phyloP scores from a whole-genome alignment of 2,329 filamentous ascomycete species.

The Podosphaera fusca region DNA sequence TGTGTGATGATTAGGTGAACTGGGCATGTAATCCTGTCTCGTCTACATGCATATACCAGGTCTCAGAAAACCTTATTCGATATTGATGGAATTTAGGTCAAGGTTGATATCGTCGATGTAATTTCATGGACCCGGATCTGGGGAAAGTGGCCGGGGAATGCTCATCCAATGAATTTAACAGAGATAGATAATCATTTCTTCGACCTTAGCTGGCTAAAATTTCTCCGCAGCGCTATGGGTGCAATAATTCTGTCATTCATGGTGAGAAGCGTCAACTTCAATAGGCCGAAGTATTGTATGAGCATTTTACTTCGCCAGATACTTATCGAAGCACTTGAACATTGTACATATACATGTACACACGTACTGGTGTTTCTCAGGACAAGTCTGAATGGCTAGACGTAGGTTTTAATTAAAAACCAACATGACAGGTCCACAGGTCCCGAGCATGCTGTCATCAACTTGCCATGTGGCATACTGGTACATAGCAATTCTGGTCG shows the following conservation, averaged over 20 bases:
- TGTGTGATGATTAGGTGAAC: not conserved
- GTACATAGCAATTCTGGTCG: not conserved
- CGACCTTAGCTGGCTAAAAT: not conserved
- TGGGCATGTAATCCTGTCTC: not conserved
- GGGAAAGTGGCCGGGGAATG: not conserved
- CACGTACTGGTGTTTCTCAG: no score
- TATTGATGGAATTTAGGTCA: not conserved
- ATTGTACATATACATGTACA: no score
- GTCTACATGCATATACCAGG: not conserved
- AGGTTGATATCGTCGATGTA: not conserved
- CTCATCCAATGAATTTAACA: not conserved
- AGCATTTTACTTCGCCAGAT: no score
- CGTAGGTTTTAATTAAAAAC: not conserved
- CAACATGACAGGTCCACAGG: no score
- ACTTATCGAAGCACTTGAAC: no score
- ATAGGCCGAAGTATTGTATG: no score
- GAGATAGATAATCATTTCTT: not conserved
- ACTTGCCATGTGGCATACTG: no score
- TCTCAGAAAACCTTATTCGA: not conserved
- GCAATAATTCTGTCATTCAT: no score
- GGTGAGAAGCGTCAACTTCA: no score
- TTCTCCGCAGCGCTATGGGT: not conserved
- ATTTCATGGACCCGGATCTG: not conserved
- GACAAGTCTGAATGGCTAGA: not conserved
- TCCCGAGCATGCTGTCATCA: no score